Base-by-base conservation (phyloP, 306 rosid species). In the Canavalia ensiformis region DNA sequence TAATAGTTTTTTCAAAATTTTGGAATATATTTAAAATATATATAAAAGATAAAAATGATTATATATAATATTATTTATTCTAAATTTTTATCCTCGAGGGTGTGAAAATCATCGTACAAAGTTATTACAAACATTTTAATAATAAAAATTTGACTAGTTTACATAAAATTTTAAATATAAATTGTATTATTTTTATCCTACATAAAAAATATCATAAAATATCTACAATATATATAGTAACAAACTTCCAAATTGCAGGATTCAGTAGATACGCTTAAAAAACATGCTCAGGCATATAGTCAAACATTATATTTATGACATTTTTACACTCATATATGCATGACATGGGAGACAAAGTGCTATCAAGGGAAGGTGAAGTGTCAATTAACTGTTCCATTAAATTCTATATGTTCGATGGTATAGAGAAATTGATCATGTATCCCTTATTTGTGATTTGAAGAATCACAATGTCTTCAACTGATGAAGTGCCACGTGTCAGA, bases 281-380 rank as follows among this genome's bases (percentile, higher is more conserved):
- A 45, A 37, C 52, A 55, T 10, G 77, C 47, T 37, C 76, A 72
- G 34, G 51, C 12, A 57, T 56, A 62, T 31, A 31, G 47, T 58
- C 57, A 60, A 58, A 59, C 3, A 5, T 13, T 57, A 57, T 11
- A 74, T 2, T 39, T 10, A 44, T 50, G 29, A 50, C 37, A 47
- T 70, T 59, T 45, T 35, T 70, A 49, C 54, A 70, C 45, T 71
- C 65, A 59, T 18, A 0, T 18, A 18, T 60, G 72, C 59, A 59
- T 59, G 47, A 46, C 78, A 10, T 50, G 74, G 79, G 30, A 80
- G 67, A 39, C 39, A 29, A 52, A 72, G 42, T 6, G 37, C 59
- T 25, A 41, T 52, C 74, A 33, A 66, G 50, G 74, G 76, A 83
- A 62, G 92, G 83, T 90, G 85, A 81, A 58, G 78, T 62, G 91